A percentile compares a stretch with the other conserved stretches of the same genome.
Conservation (phyloP, 371 early-diverging fungal species). For the Saksenaea vasiformis region DNA sequence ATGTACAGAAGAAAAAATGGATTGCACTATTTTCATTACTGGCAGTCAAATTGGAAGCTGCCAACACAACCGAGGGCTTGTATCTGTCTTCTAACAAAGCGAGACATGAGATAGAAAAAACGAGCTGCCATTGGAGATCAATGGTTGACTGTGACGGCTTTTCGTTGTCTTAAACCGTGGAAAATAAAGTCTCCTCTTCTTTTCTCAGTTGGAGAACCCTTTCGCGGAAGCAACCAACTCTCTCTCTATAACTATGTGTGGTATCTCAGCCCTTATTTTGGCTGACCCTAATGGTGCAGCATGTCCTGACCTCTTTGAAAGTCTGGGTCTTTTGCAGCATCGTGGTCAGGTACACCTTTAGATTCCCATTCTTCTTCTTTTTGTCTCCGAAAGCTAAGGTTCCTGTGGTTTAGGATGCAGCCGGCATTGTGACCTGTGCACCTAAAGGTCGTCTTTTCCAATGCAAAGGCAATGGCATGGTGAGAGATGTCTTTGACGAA, state of each 20-base stretch:
- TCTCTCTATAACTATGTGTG: conserved; percentile 93
- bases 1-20: not conserved
- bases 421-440: conserved; percentile 97
- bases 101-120: not conserved
- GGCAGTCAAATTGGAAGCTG: not conserved
- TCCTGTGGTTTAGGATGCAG: conserved; percentile 93
- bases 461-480: conserved; percentile 98
- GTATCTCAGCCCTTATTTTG: conserved; percentile 85
- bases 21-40: not conserved
- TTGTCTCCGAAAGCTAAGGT: conserved; percentile 3
- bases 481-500: conserved; percentile 91
- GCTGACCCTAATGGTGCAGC: conserved; percentile 79
- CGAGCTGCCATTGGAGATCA: not conserved
- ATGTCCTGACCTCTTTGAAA: conserved; percentile 88
- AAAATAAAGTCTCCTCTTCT: not conserved
- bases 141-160: conserved; percentile 8
- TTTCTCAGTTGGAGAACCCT: not conserved
- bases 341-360: conserved; percentile 86
- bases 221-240: conserved; percentile 5
- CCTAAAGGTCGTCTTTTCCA: conserved; percentile 94
- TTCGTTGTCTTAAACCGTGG: conserved; percentile 3
- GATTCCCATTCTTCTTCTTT: not conserved
- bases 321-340: conserved; percentile 92
- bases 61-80: not conserved
- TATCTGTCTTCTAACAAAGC: not conserved